phyloP scores from a whole-genome alignment of 2,329 filamentous ascomycete genomes.

The Amylocarpus encephaloides region DNA sequence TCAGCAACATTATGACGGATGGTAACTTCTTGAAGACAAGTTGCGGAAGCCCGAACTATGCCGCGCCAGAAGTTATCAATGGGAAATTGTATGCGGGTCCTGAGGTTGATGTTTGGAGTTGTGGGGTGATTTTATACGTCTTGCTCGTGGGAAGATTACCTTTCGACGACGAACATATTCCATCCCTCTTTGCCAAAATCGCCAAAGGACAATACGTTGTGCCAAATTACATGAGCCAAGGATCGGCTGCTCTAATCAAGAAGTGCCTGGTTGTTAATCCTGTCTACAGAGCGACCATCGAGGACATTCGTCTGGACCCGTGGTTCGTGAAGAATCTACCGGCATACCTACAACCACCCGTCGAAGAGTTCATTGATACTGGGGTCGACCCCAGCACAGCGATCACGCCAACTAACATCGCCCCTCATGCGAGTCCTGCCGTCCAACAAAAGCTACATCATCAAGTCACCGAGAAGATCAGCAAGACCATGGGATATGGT shows the following conservation, averaged over 20 bases:
- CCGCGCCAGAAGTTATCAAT: conserved; percentile 94
- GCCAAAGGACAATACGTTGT: conserved; percentile 89
- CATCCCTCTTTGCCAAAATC: conserved; percentile 95
- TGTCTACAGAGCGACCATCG: conserved; percentile 86
- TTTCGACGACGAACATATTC: conserved; percentile 98
- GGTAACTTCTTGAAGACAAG: conserved; percentile 98
- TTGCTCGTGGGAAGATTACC: conserved; percentile 76
- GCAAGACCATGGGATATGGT: conserved; percentile 96
- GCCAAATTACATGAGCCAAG: conserved; percentile 82
- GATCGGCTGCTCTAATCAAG: conserved; percentile 76
- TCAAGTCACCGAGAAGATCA: conserved; percentile 89
- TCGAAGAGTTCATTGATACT: conserved; percentile 88
- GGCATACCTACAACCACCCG: conserved; percentile 76
- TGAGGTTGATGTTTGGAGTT: conserved; percentile 98
- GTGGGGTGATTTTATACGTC: conserved; percentile 85
- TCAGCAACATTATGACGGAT: conserved; percentile 99
- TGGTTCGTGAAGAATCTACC: conserved; percentile 91
- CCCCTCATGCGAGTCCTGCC: conserved; percentile 68
- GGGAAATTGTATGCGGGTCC: conserved; percentile 96
- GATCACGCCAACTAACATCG: conserved; percentile 76
- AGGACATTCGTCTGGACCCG: conserved; percentile 84
- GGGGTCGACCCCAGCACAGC: conserved; percentile 91
- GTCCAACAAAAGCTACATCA: conserved; percentile 87
- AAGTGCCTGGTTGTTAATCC: conserved; percentile 95
- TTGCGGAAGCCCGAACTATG: conserved; percentile 97